A percentile compares a stretch with the other conserved stretches of the same genome.
Conservation (phyloP, 1,284 basidiomycete genomes). For the Peniophora sp. region DNA sequence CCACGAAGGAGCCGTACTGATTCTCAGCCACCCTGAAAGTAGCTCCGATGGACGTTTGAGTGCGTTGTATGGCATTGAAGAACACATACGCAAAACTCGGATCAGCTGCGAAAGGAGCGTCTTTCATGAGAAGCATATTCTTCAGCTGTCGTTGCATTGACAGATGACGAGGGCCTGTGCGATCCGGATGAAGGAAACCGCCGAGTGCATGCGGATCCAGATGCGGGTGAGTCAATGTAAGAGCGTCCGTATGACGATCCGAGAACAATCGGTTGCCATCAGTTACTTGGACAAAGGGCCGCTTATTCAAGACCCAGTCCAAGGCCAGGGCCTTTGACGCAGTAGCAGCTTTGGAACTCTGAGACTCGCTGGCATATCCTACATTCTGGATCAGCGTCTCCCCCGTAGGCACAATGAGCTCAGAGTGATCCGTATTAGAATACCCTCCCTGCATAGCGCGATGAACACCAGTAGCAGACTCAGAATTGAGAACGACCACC, state of each 20-base stretch:
- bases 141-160: background rate
- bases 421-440: background rate
- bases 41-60: background rate
- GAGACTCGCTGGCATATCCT: background rate
- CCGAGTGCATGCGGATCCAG: constrained; percentile 7
- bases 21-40: background rate
- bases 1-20: background rate
- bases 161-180: background rate
- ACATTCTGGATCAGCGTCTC: background rate
- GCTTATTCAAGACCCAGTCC: background rate
- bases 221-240: constrained; percentile 4
- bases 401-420: background rate
- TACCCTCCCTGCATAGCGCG: background rate
- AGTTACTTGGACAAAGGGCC: background rate
- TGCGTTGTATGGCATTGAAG: constrained; percentile 4
- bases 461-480: background rate
- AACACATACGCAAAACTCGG: constrained; percentile 1
- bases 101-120: constrained; percentile 2
- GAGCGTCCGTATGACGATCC: background rate
- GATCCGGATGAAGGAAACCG: constrained; percentile 1
- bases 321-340: background rate
- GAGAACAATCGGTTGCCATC: background rate
- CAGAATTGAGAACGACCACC: background rate
- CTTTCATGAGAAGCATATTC: background rate
- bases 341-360: background rate